These are phyloP conservation scores for Leptoxyphium fumago DNA, from an alignment of 2,329 filamentous ascomycete species.

Conservation along the genomic window DNA sequence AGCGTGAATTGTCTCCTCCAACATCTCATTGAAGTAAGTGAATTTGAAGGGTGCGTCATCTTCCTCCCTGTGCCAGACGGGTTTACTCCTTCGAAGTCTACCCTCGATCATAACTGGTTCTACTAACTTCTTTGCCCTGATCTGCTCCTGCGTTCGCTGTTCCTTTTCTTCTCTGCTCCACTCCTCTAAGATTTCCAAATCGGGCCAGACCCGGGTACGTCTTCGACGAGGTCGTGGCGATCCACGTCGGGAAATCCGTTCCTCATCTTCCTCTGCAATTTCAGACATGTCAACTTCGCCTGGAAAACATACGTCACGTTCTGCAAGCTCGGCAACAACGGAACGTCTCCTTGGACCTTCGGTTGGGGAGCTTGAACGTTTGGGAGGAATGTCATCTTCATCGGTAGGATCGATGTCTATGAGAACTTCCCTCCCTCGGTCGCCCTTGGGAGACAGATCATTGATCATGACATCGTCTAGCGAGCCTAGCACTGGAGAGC, in stretches of 20 bases:
- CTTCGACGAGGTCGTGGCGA: slow-evolving; percentile 37
- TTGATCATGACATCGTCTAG: slow-evolving; percentile 54
- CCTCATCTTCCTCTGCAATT: slow-evolving; percentile 57
- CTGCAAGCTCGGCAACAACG: slow-evolving; percentile 48
- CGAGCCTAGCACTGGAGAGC: slow-evolving; percentile 40
- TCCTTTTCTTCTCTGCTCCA: slow-evolving; percentile 89
- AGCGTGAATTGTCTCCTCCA: slow-evolving; percentile 89
- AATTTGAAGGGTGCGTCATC: slow-evolving; percentile 89
- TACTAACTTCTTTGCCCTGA: slow-evolving; percentile 78
- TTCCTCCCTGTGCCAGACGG: slow-evolving; percentile 73
- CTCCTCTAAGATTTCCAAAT: slow-evolving; percentile 68
- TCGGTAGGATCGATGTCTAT: slow-evolving; percentile 34
- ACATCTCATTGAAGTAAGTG: slow-evolving; percentile 97
- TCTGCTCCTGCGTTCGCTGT: slow-evolving; percentile 58
- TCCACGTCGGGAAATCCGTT: slow-evolving; percentile 4
- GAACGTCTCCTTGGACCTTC: slow-evolving; percentile 27
- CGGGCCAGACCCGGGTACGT: slow-evolving; percentile 62
- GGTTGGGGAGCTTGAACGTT: slow-evolving; percentile 23
- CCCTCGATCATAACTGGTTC: slow-evolving; percentile 89
- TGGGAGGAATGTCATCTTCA: slow-evolving; percentile 6
- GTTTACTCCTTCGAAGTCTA: slow-evolving; percentile 60
- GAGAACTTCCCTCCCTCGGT: slow-evolving; percentile 31
- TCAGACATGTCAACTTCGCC: slow-evolving; percentile 59
- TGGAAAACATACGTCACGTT: slow-evolving; percentile 89
- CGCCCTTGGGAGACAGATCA: slow-evolving; percentile 38